Evolutionary conservation across 2,329 filamentous ascomycete genomes (phyloP).

Genomic region (Nothopassalora personata): DNA sequence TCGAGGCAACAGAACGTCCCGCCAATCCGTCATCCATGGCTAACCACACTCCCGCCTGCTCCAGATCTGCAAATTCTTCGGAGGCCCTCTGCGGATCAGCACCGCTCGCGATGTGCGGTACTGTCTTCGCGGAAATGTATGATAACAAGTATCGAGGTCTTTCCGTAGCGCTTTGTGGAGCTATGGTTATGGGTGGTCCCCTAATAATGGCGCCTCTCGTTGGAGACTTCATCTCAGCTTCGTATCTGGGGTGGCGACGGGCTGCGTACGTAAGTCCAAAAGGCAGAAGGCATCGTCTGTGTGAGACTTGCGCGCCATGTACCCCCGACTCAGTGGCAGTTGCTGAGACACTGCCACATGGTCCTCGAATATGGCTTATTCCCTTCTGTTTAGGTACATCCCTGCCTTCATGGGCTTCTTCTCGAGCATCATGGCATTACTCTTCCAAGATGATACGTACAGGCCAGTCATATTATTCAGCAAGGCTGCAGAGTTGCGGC

Average conservation of each 20-base stretch:
- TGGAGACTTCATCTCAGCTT: slow-evolving; percentile 37
- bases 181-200: slow-evolving; percentile 37
- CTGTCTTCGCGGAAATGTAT: slow-evolving; percentile 43
- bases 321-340: too few species aligned
- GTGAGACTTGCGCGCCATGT: too few species aligned
- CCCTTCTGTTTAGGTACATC: slow-evolving; percentile 24
- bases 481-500: slow-evolving; percentile 37
- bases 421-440: slow-evolving; percentile 24
- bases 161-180: slow-evolving; percentile 35
- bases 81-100: slow-evolving; percentile 42
- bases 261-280: slow-evolving; percentile 28
- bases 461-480: slow-evolving; percentile 37
- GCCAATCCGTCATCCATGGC: neutral
- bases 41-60: neutral
- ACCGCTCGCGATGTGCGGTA: slow-evolving; percentile 40
- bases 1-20: neutral
- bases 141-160: slow-evolving; percentile 32
- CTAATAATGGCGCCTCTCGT: slow-evolving; percentile 36
- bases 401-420: slow-evolving; percentile 39
- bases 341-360: too few species aligned
- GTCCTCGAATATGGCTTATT: too few species aligned
- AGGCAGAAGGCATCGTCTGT: too few species aligned
- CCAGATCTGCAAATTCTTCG: slow-evolving; percentile 19
- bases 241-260: slow-evolving; percentile 39
- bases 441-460: slow-evolving; percentile 40